Base-by-base conservation (phyloP, 2,329 filamentous ascomycete genomes). In the Xylariomycetidae sp. region DNA sequence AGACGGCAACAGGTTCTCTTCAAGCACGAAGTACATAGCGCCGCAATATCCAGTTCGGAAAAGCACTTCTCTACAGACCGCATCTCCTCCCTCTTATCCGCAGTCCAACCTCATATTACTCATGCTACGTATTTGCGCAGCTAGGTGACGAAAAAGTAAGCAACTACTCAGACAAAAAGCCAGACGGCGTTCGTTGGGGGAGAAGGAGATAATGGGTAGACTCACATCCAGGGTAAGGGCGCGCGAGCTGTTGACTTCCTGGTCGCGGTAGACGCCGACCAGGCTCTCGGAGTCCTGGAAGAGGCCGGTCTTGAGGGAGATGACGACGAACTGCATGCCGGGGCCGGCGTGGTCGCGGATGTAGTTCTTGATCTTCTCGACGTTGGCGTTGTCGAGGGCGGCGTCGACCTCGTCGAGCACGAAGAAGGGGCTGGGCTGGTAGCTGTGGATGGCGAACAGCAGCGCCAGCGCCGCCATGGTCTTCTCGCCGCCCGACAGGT, bases 311-410 rank as follows among this genome's bases (percentile, higher is more conserved):
- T 98, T 98, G 57, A 98, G 72, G 64, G 81, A 88, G 60, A 98
- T 98, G 47, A 98, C 92, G 40, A 98, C 93, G 50, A 98, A 98
- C 60, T 98, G 92, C 88, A 96, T 96, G 10, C 93, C 93, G 2
- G 92, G 92, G 1, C 87, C 86, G 1, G 89, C 85, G 61, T 98
- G 89, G 53, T 94, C 87, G 23, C 83, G 78, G 42, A 98, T 94
- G 55, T 98, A 98, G 60, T 92, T 92, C 45, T 90, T 92, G 60
- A 98, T 89, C 57, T 93, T 88, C 48, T 87, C 82, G 6, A 96
- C 92, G 51, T 98, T 98, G 40, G 90, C 88, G 54, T 95, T 95
- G 58, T 98, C 92, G n/a, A 98, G 74, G 25, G 92, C 93, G 8
- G 92, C 93, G 57, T 98, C 92, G 10, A 98, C 90, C 64, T 98